Base-by-base conservation (phyloP, 164 flowering plant genomes). In the Litsea cubeba region DNA sequence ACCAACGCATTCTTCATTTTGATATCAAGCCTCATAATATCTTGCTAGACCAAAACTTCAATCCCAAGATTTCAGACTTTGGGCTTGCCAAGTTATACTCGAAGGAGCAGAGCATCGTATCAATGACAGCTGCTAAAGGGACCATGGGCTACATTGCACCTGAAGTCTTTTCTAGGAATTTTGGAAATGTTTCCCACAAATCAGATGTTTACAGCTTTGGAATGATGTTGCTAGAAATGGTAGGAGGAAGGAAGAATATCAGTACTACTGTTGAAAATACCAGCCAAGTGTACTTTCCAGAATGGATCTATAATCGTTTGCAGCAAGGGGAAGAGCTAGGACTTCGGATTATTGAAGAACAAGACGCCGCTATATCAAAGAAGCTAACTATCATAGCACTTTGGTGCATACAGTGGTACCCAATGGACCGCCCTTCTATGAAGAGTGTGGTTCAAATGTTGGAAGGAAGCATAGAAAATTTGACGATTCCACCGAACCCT, bases 51-150 rank as follows among this genome's bases (percentile, higher is more conserved):
- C 20, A 72, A 0, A 28, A 72, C 54, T 62, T 72, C 3, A 22
- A 54, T 49, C 75, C 75, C 25, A 72, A 72, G 69, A 72, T 72
- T 60, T 28, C 74, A 12, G 75, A 72, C 50, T 72, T 72, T 49
- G 75, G 75, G 58, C 69, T 12, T 1, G 75, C 75, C 10, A 72
- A 72, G 23, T 26, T 72, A 11, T 72, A 60, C 35, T 24, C 75
- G 2, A 72, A 17, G 58, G 40, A 49, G 23, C 50, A 72, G 22
- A 72, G 69, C 60, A 40, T 70, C 8, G 69, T 72, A 62, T 72
- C 75, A 18, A 23, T 72, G 75, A 1, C 30, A 5, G 49, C 32
- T 15, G 35, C 65, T 12, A 72, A 62, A 23, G 74, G 74, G 30
- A 72, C 74, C 12, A 46, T 62, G 35, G 74, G 75, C 22, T 72